A percentile compares a stretch with the other conserved stretches of the same genome.
Evolutionary conservation across 2,329 filamentous ascomycete genomes (phyloP).

Genomic region (Helicocarpus griseus): DNA sequence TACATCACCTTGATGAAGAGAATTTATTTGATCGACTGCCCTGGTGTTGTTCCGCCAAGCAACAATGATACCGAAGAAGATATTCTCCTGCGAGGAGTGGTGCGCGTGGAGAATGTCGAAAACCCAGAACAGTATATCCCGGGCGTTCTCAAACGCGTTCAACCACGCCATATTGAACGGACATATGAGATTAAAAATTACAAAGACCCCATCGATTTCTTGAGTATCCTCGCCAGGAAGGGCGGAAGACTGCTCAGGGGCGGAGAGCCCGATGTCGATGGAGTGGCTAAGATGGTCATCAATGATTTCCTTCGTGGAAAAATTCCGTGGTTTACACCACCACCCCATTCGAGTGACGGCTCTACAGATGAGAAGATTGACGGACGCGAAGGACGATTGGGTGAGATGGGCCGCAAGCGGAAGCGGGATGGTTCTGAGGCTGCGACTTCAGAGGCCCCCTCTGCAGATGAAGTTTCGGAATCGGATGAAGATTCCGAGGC

Average conservation of each 20-base stretch:
- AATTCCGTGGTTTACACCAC: constrained; percentile 89
- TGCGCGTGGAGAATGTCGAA: constrained; percentile 90
- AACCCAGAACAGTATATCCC: constrained; percentile 94
- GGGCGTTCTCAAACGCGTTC: constrained; percentile 68
- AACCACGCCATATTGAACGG: constrained; percentile 78
- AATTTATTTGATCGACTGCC: constrained; percentile 92
- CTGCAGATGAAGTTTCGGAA: constrained; percentile 19
- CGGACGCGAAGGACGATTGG: constrained; percentile 66
- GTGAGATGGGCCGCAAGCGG: constrained; percentile 74
- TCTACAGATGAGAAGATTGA: constrained; percentile 45
- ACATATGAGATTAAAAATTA: constrained; percentile 84
- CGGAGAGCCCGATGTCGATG: constrained; percentile 90
- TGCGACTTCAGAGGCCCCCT: constrained; percentile 23
- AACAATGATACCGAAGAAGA: constrained; percentile 75
- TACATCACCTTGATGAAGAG: constrained; percentile 93
- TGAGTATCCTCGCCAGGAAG: constrained; percentile 80
- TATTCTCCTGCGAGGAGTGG: constrained; percentile 80
- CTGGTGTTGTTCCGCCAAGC: constrained; percentile 88
- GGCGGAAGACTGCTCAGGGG: constrained; percentile 76
- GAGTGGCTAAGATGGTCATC: constrained; percentile 90
- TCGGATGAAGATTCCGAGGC: constrained; percentile 32
- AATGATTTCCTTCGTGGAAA: constrained; percentile 95
- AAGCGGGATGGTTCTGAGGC: constrained; percentile 51
- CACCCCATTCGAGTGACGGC: constrained; percentile 50
- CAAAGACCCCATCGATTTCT: constrained; percentile 66